These are phyloP conservation scores for Lavandula angustifolia DNA, from an alignment of 257 asterid species.

Conservation along the genomic window DNA sequence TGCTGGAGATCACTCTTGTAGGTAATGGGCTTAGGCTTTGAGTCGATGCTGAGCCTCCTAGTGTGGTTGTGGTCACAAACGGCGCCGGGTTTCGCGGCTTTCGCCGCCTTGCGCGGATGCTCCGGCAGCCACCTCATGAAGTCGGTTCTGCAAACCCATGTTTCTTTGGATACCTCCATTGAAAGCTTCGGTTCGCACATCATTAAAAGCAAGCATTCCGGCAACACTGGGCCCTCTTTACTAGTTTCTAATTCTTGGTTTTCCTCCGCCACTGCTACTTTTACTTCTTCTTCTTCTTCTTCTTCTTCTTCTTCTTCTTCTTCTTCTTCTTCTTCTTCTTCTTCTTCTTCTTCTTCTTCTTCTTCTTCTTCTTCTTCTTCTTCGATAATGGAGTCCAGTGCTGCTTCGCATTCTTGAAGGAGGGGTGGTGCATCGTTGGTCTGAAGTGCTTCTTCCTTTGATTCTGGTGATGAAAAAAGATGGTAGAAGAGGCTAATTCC, in stretches of 20 bases:
- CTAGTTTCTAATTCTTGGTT: no score
- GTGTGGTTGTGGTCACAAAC: neutral
- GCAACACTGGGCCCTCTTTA: slow-evolving; percentile 42
- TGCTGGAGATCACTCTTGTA: slow-evolving; percentile 26
- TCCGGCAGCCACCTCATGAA: slow-evolving; percentile 81
- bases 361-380: slow-evolving; percentile 6
- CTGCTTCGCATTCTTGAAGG: no score
- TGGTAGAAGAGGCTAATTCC: neutral
- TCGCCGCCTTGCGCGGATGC: slow-evolving; percentile 42
- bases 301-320: slow-evolving; percentile 10
- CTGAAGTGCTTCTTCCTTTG: no score
- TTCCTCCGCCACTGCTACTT: slow-evolving; percentile 2
- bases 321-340: slow-evolving; percentile 18
- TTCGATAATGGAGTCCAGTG: no score
- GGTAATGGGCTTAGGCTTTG: slow-evolving; percentile 30
- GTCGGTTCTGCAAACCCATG: slow-evolving; percentile 95
- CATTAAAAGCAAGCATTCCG: slow-evolving; percentile 86
- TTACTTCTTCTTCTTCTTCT: slow-evolving; percentile 15
- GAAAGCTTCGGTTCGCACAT: slow-evolving; percentile 98
- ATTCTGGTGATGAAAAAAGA: no score
- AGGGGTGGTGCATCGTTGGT: no score
- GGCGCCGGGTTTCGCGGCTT: slow-evolving; percentile 11
- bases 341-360: slow-evolving; percentile 28
- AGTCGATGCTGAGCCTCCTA: slow-evolving; percentile 45
- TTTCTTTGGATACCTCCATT: slow-evolving; percentile 95